Base-by-base conservation (phyloP, 805 yeast genomes). In the Candida qinlingensis region DNA sequence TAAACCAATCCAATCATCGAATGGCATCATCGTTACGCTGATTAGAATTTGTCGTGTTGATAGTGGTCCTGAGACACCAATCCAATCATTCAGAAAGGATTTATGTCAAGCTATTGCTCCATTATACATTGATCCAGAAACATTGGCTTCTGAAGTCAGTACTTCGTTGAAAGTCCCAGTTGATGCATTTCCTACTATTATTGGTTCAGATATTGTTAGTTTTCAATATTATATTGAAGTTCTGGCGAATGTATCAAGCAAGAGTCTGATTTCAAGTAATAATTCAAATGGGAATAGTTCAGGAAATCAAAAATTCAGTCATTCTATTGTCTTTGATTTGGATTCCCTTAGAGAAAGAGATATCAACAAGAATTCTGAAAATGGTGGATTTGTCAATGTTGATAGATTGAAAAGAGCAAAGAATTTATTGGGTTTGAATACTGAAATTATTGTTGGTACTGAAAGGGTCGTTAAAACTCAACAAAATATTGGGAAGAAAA, bases 201-300 rank as follows among this genome's bases (percentile, higher is more conserved):
- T 79, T 13, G 85, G 86, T 1, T 78, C 87, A 45, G 80, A 80
- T 2, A 67, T 83, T 42, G 88, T 89, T 7, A 75, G 89, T 3
- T 90, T 90, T 64, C 92, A 87, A 60, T 90, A 91, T 62, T 87
- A 85, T 60, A 69, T 90, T 12, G 97, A 90, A 62, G 90, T 86
- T 3, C 73, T 88, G 48, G 80, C 87, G n/a, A 90, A 90, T 59
- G 67, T 91, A 39, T 81, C 91, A 2, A 87, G 85, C 26, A 81
- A 77, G 51, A 74, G 71, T 50, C 56, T 64, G 7, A 65, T 72
- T 6, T 61, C 54, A 6, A 51, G 37, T 9, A 38, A 41, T 19
- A 36, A 43, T 6, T 61, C 52, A 54, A 63, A 40, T 55, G 63
- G 69, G 4, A 60, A 70, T 27, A 54, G 38, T 10, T 12, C 44